phyloP scores from a whole-genome alignment of 2,329 filamentous ascomycete species.

The Fusarium oligoseptatum region DNA sequence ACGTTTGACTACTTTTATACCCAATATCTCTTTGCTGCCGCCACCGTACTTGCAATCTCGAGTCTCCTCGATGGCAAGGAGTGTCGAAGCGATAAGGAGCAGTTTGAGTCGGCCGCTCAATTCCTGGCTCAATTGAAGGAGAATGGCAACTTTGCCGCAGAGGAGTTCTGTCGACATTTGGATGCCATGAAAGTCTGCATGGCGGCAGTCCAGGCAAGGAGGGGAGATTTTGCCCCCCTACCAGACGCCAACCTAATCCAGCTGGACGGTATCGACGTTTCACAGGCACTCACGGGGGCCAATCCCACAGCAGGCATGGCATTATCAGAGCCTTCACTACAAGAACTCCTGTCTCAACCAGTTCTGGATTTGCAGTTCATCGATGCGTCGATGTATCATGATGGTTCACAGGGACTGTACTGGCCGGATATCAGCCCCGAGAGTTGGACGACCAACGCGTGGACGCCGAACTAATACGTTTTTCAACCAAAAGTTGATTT shows the following conservation, averaged over 20 bases:
- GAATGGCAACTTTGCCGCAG: conserved; percentile 57
- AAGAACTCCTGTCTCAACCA: conserved; percentile 52
- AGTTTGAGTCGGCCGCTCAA: conserved; percentile 54
- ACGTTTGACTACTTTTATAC: conserved; percentile 62
- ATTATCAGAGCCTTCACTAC: conserved; percentile 52
- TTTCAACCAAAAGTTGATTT: background rate
- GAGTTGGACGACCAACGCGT: conserved; percentile 39
- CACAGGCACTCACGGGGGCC: conserved; percentile 8
- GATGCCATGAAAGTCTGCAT: conserved; percentile 52
- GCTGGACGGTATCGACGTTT: conserved; percentile 34
- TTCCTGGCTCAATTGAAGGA: conserved; percentile 55
- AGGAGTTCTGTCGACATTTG: conserved; percentile 57
- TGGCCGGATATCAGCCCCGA: conserved; percentile 47
- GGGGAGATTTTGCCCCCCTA: conserved; percentile 27
- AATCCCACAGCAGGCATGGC: conserved; percentile 52
- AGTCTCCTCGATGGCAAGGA: conserved; percentile 51
- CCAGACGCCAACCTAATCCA: conserved; percentile 24
- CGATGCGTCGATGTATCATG: conserved; percentile 47
- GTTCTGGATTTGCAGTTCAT: conserved; percentile 52
- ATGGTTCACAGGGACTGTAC: conserved; percentile 40
- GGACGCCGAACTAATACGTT: conserved; percentile 23
- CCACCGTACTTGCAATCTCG: conserved; percentile 59
- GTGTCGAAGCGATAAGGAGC: conserved; percentile 53
- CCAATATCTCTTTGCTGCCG: conserved; percentile 61
- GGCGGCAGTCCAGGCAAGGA: conserved; percentile 31